Evolutionary conservation across 2,329 filamentous ascomycete genomes (phyloP).

Genomic region (Pseudomassariella vexata): DNA sequence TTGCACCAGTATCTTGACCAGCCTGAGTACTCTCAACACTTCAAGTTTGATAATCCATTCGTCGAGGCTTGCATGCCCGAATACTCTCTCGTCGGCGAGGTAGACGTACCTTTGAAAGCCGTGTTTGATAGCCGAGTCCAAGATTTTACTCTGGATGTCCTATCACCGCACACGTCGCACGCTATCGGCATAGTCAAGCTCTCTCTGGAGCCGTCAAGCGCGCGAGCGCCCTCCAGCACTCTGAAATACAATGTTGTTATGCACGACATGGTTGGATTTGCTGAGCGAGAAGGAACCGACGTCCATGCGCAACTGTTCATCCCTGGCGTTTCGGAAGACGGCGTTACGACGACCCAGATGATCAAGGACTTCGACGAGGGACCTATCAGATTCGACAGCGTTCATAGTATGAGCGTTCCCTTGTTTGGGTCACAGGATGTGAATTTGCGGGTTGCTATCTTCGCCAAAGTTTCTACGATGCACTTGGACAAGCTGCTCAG

Average conservation of each 20-base stretch:
- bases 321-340: constrained; percentile 81
- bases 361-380: constrained; percentile 91
- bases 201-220: constrained; percentile 87
- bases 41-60: constrained; percentile 90
- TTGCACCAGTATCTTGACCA: constrained; percentile 95
- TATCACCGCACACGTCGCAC: constrained; percentile 87
- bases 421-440: constrained; percentile 70
- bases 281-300: constrained; percentile 90
- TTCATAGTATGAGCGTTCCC: constrained; percentile 95
- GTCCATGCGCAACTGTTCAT: constrained; percentile 97
- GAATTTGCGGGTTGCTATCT: constrained; percentile 79
- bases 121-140: constrained; percentile 94
- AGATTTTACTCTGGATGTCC: constrained; percentile 85
- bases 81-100: constrained; percentile 88
- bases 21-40: constrained; percentile 89
- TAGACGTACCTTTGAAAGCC: constrained; percentile 83
- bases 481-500: constrained; percentile 95
- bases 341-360: constrained; percentile 92
- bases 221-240: constrained; percentile 83
- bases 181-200: constrained; percentile 87
- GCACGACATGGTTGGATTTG: constrained; percentile 91
- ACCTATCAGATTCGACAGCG: constrained; percentile 89
- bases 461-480: constrained; percentile 85
- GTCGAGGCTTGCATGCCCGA: constrained; percentile 85
- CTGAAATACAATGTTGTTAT: constrained; percentile 98